Conservation (phyloP, 164 flowering plant genomes). For the Magnolia changhungtana region DNA sequence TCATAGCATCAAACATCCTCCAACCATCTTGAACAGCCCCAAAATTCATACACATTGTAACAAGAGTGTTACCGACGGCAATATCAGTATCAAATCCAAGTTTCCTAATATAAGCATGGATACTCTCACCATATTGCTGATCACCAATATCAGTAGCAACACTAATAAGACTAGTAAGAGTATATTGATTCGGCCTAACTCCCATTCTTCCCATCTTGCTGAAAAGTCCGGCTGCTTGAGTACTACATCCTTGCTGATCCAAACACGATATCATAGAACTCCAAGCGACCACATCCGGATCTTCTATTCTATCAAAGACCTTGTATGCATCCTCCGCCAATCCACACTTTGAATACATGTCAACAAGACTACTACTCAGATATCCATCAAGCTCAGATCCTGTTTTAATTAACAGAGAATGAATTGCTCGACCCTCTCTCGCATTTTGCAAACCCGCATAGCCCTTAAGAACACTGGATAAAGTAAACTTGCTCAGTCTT, state of each 20-base stretch:
- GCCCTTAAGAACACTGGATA: slow-evolving; percentile 44
- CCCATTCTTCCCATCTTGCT: slow-evolving; percentile 26
- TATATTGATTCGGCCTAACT: slow-evolving; percentile 42
- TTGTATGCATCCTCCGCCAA: slow-evolving; percentile 39
- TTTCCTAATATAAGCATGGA: slow-evolving; percentile 44
- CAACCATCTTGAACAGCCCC: slow-evolving; percentile 37
- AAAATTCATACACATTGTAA: slow-evolving; percentile 48
- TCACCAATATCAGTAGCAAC: slow-evolving; percentile 32
- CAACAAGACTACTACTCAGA: slow-evolving; percentile 40
- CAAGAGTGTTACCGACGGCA: slow-evolving; percentile 39
- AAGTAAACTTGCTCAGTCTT: slow-evolving; percentile 36
- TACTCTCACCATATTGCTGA: slow-evolving; percentile 28
- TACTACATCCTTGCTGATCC: slow-evolving; percentile 34
- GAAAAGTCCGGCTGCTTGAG: slow-evolving; percentile 33
- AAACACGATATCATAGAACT: slow-evolving; percentile 44
- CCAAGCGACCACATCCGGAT: slow-evolving; percentile 53
- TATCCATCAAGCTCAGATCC: slow-evolving; percentile 37
- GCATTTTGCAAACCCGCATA: slow-evolving; percentile 31
- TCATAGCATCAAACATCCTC: slow-evolving; percentile 33
- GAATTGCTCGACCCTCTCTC: slow-evolving; percentile 34
- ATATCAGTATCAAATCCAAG: slow-evolving; percentile 30
- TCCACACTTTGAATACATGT: slow-evolving; percentile 59
- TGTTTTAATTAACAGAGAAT: slow-evolving; percentile 32
- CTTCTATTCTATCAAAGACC: slow-evolving; percentile 31
- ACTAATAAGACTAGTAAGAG: slow-evolving; percentile 44